These are phyloP conservation scores for Paracamarosporium sp. DNA, from an alignment of 2,329 filamentous ascomycete genomes.

Conservation along the genomic window DNA sequence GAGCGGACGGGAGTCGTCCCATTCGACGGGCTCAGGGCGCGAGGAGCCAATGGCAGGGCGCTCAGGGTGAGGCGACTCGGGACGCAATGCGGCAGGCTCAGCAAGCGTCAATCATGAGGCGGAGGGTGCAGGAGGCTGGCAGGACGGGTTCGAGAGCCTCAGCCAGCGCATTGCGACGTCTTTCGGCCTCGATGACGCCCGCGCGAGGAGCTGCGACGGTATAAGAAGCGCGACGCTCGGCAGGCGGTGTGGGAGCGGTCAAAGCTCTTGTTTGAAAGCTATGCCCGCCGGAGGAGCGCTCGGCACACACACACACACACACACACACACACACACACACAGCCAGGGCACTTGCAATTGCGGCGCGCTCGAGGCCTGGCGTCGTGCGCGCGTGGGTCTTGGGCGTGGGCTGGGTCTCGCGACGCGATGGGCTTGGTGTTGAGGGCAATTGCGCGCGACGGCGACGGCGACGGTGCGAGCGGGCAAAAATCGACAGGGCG, in stretches of 20 bases:
- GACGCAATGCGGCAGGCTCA: conserved; percentile 39
- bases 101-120: conserved; percentile 43
- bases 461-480: conserved; percentile 13
- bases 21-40: conserved; percentile 37
- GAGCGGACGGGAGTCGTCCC: conserved; percentile 30
- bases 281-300: conserved; percentile 38
- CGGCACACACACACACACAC: too few species aligned
- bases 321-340: too few species aligned
- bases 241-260: conserved; percentile 48
- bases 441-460: conserved; percentile 30
- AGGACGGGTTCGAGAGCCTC: conserved; percentile 35
- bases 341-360: conserved; percentile 18
- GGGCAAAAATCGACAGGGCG: conserved; percentile 35
- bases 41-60: conserved; percentile 43
- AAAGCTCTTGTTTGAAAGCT: conserved; percentile 39
- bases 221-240: conserved; percentile 41
- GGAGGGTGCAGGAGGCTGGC: conserved; percentile 38
- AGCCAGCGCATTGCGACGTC: conserved; percentile 48
- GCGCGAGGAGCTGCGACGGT: conserved; percentile 40
- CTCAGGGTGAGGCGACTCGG: conserved; percentile 38
- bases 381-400: conserved; percentile 14
- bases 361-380: conserved; percentile 16
- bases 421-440: conserved; percentile 20
- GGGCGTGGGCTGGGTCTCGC: conserved; percentile 18
- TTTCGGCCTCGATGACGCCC: conserved; percentile 35